Conservation (phyloP, 2,329 filamentous ascomycete genomes). For the Paradendryphiella salina region DNA sequence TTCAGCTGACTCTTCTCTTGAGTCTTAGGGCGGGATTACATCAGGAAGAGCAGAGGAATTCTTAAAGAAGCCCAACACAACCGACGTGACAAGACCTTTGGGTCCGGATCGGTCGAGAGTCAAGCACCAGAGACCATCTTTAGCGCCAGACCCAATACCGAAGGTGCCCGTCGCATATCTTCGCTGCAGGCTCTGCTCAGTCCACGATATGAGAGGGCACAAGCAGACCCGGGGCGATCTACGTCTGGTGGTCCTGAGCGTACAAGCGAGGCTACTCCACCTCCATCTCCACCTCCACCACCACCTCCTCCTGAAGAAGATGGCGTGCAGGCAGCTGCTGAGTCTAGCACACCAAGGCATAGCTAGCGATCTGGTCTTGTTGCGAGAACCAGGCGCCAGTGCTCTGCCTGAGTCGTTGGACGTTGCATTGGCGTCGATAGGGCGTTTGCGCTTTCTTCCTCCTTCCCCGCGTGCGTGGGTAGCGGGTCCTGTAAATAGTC, state of each 20-base stretch:
- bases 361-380: conserved; percentile 7
- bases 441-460: not conserved
- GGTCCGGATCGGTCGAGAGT: conserved; percentile 1
- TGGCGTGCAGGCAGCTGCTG: conserved; percentile 1
- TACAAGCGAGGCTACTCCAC: conserved; percentile 10
- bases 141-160: conserved; percentile 3
- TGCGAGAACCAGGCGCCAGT: conserved; percentile 4
- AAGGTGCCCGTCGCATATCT: conserved; percentile 2
- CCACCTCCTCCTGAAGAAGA: conserved; percentile 1
- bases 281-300: conserved; percentile 1
- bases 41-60: conserved; percentile 4
- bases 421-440: conserved; percentile 2
- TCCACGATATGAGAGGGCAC: not conserved
- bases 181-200: conserved; percentile 1
- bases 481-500: not conserved
- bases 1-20: not conserved
- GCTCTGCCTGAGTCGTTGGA: conserved; percentile 3
- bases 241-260: conserved; percentile 4
- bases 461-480: conserved; percentile 3
- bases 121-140: not conserved
- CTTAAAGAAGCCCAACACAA: conserved; percentile 2
- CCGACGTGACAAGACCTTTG: not conserved
- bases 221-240: conserved; percentile 1
- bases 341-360: not conserved
- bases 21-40: conserved; percentile 1